phyloP scores from a whole-genome alignment of 371 early-diverging fungal species.

The Lichtheimia ramosa region DNA sequence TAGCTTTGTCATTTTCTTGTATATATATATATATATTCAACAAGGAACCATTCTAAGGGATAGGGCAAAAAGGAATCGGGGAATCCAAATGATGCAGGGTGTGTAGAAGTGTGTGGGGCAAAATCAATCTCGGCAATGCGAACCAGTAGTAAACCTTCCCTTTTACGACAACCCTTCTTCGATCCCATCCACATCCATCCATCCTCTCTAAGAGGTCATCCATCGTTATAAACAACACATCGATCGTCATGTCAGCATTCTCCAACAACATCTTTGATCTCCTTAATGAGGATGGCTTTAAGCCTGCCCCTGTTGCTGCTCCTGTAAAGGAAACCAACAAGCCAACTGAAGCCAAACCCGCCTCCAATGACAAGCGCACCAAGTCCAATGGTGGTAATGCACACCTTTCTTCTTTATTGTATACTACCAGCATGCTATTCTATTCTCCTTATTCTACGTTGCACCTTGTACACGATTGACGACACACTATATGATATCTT shows the following conservation, averaged over 20 bases:
- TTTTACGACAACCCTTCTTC: slow-evolving; percentile 6
- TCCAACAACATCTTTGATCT: slow-evolving; percentile 66
- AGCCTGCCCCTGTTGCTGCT: slow-evolving; percentile 35
- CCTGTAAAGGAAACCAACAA: slow-evolving; percentile 32
- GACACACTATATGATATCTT: too few species aligned
- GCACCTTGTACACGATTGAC: too few species aligned
- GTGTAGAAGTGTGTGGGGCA: neutral
- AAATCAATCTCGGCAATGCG: neutral
- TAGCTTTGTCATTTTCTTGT: too few species aligned
- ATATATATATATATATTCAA: too few species aligned
- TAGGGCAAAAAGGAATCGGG: too few species aligned
- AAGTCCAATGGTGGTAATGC: slow-evolving; percentile 26
- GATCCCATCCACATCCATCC: slow-evolving; percentile 23
- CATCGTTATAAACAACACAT: slow-evolving; percentile 27
- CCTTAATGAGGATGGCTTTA: slow-evolving; percentile 61
- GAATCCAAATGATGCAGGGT: too few species aligned
- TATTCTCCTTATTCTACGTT: too few species aligned
- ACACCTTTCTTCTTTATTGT: neutral
- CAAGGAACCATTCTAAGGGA: too few species aligned
- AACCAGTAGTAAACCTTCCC: slow-evolving; percentile 1
- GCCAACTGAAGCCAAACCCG: slow-evolving; percentile 29
- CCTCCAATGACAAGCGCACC: slow-evolving; percentile 17
- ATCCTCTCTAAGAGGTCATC: slow-evolving; percentile 28
- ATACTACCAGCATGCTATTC: too few species aligned
- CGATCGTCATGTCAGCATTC: slow-evolving; percentile 45